Base-by-base conservation (phyloP, 129 eudicot genomes). In the Mikania micrantha region DNA sequence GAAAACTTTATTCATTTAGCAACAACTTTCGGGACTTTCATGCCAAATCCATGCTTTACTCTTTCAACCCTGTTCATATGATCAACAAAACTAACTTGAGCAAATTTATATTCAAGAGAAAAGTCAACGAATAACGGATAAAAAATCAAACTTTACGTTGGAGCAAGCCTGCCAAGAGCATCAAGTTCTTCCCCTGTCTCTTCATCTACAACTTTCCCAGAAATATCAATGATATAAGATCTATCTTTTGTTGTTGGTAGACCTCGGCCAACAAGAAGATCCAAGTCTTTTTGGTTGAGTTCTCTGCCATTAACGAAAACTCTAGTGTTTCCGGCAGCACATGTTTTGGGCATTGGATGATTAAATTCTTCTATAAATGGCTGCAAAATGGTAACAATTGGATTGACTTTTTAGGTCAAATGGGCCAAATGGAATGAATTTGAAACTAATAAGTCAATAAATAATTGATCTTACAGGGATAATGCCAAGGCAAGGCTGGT, bases 101-200 rank as follows among this genome's bases (percentile, higher is more conserved):
- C 36, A 31, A 56, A 59, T 28, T 69, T 24, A 20, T 19, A 3
- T 31, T 32, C 36, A 42, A 19, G 53, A 27, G 48, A 80, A 28
- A 50, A 31, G 45, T 50, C 48, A 28, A 49, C 22, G 1, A 21
- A 13, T 15, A 42, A 21, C 24, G 2, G 41, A 32, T 10, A 60
- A 52, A 66, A 32, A 70, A 64, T 60, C 44, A 53, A 67, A 85
- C 77, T 84, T 66, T 83, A 93, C 96, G 98, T 84, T 24, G 98
- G 98, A 73, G 98, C 98, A 70, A 93, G 98, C 84, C 79, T 93
- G 42, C 98, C 98, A 16, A 93, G 92, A 66, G 78, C 69, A 21
- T 82, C 87, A 13, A 88, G 85, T 58, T 80, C 85, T 80, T 89
- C 92, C 15, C 77, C 77, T 9, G 88, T 84, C 64, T 89, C 82